These are phyloP conservation scores for Thyridium curvatum DNA, from an alignment of 2,329 filamentous ascomycete genomes.

Conservation along the genomic window DNA sequence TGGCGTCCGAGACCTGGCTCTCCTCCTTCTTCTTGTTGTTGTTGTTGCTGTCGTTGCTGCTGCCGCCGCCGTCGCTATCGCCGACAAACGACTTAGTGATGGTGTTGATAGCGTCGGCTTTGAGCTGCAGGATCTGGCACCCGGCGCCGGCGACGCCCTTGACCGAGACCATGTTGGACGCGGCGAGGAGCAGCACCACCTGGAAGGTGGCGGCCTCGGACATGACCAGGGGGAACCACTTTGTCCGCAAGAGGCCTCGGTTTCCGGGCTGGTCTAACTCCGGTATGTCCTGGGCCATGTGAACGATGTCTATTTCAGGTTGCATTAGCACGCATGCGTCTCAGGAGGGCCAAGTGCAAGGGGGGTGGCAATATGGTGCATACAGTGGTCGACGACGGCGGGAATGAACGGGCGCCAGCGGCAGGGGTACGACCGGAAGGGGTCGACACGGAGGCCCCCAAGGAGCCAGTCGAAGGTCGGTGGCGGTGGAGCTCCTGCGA, in stretches of 20 bases:
- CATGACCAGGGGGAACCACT: constrained; percentile 20
- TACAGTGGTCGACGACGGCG: constrained; percentile 18
- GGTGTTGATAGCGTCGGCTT: constrained; percentile 33
- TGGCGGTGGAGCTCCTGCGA: no score
- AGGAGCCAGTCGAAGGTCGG: no score
- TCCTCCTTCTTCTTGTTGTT: constrained; percentile 11
- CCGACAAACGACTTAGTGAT: constrained; percentile 31
- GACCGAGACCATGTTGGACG: constrained; percentile 16
- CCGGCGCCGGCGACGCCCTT: constrained; percentile 4
- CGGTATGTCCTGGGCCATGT: constrained; percentile 21
- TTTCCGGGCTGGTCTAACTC: constrained; percentile 17
- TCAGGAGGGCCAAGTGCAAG: neutral
- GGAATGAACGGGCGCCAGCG: constrained; percentile 13
- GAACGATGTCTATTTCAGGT: constrained; percentile 14
- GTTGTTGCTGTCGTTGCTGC: no score
- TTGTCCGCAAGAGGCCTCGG: constrained; percentile 16
- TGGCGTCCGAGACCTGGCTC: constrained; percentile 27
- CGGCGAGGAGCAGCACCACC: constrained; percentile 19
- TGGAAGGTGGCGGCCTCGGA: constrained; percentile 16
- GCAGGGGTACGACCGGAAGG: constrained; percentile 16
- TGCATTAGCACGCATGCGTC: neutral
- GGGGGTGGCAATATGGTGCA: constrained; percentile 1
- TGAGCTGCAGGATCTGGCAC: constrained; percentile 30
- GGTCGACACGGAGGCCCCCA: constrained; percentile 28
- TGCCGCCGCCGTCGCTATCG: no score